Conservation (phyloP, 345 rosid genomes). For the Heritiera fomes region DNA sequence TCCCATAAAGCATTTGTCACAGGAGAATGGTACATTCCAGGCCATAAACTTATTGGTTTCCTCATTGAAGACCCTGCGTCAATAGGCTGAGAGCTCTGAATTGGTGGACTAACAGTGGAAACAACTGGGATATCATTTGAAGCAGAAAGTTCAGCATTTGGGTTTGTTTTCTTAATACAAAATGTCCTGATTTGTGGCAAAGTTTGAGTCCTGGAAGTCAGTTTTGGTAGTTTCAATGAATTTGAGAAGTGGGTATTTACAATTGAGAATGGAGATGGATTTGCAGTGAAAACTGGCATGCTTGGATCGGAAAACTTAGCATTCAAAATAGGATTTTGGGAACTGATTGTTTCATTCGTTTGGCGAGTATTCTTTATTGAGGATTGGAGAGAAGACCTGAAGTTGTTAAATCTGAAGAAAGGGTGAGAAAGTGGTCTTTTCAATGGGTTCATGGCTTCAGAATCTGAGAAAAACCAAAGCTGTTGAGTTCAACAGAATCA, state of each 20-base stretch:
- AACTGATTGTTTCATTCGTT: conserved; percentile 4
- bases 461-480: background rate
- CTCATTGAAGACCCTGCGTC: conserved; percentile 85
- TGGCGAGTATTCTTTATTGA: background rate
- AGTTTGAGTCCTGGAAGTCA: background rate
- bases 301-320: background rate
- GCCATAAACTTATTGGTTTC: conserved; percentile 87
- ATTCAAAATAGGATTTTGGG: conserved; percentile 5
- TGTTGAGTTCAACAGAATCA: background rate
- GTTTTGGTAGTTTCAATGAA: conserved; percentile 15
- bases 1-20: conserved; percentile 94
- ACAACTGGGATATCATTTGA: conserved; percentile 12
- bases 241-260: conserved; percentile 20
- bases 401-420: background rate
- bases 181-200: conserved; percentile 25
- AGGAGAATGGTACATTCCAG: conserved; percentile 94
- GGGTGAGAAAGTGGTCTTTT: background rate
- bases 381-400: background rate
- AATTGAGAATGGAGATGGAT: conserved; percentile 2
- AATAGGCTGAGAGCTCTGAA: conserved; percentile 42
- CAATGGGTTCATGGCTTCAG: conserved; percentile 7
- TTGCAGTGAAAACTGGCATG: background rate
- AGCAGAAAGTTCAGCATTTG: conserved; percentile 19
- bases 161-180: conserved; percentile 29
- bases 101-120: conserved; percentile 22